These are phyloP conservation scores for Pichia californica DNA, from an alignment of 805 yeast species.

Conservation along the genomic window DNA sequence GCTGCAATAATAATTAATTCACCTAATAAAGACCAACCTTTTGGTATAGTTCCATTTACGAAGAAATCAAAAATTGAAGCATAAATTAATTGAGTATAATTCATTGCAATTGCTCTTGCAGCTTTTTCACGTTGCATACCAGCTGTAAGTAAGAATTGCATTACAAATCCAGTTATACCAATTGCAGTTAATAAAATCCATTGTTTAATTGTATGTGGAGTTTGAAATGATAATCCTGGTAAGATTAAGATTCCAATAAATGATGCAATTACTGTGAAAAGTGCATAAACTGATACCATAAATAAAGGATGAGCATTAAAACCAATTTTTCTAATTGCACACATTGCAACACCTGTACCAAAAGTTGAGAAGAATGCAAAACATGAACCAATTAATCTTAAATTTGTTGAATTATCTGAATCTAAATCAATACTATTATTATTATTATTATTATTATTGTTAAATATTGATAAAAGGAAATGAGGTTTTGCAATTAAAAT, in stretches of 20 bases:
- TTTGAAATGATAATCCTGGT: slow-evolving; percentile 53
- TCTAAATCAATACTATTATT: background rate
- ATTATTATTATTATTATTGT: background rate
- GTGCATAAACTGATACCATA: slow-evolving; percentile 71
- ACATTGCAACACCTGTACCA: slow-evolving; percentile 66
- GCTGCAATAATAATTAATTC: slow-evolving; percentile 58
- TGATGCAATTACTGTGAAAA: slow-evolving; percentile 51
- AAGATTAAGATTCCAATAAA: slow-evolving; percentile 42
- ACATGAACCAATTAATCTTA: slow-evolving; percentile 53
- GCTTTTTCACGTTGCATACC: slow-evolving; percentile 82
- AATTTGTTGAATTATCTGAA: background rate
- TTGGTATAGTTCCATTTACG: slow-evolving; percentile 71
- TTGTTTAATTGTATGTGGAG: slow-evolving; percentile 56
- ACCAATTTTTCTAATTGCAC: slow-evolving; percentile 70
- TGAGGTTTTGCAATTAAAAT: slow-evolving; percentile 75
- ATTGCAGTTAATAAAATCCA: slow-evolving; percentile 58
- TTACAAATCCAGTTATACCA: slow-evolving; percentile 74
- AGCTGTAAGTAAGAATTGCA: slow-evolving; percentile 73
- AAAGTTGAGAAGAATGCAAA: slow-evolving; percentile 62
- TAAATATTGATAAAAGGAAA: slow-evolving; percentile 48
- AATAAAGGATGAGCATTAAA: slow-evolving; percentile 72
- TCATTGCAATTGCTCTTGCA: slow-evolving; percentile 66
- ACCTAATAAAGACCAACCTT: slow-evolving; percentile 61
- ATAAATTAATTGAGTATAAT: slow-evolving; percentile 70
- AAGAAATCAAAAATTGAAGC: slow-evolving; percentile 70